phyloP scores from a whole-genome alignment of 1,139 yeast species.

The Nakaseomyces bracarensis region DNA sequence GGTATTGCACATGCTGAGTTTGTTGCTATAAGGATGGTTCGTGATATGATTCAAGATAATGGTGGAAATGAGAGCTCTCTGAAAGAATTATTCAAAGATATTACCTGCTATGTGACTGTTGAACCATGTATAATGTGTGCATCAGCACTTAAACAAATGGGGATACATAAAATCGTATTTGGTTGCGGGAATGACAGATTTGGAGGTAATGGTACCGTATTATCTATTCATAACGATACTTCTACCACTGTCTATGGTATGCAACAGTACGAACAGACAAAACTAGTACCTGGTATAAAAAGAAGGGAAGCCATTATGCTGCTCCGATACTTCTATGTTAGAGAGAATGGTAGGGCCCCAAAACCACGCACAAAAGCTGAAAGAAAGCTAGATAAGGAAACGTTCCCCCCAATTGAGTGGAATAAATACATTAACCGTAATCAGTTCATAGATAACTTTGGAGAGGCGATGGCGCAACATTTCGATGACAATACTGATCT shows the following conservation, averaged over 20 bases:
- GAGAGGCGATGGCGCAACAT: slow-evolving; percentile 34
- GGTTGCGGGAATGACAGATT: slow-evolving; percentile 94
- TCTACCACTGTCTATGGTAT: slow-evolving; percentile 13
- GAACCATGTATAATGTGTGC: slow-evolving; percentile 99
- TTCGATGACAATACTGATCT: slow-evolving; percentile 31
- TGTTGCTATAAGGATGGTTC: slow-evolving; percentile 57
- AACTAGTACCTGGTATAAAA: slow-evolving; percentile 67
- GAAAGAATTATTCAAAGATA: slow-evolving; percentile 37
- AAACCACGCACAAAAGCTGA: slow-evolving; percentile 67
- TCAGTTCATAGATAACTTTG: slow-evolving; percentile 45
- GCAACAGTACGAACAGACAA: slow-evolving; percentile 35
- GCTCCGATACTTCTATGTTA: slow-evolving; percentile 71
- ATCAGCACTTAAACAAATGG: slow-evolving; percentile 74
- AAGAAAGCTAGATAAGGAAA: slow-evolving; percentile 58
- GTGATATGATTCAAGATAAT: slow-evolving; percentile 25
- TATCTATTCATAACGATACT: slow-evolving; percentile 49
- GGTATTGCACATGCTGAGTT: slow-evolving; percentile 94
- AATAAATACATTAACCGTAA: slow-evolving; percentile 38
- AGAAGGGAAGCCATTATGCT: slow-evolving; percentile 77
- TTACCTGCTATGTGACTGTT: slow-evolving; percentile 80
- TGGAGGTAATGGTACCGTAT: slow-evolving; percentile 92
- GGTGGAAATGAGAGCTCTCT: slow-evolving; percentile 13
- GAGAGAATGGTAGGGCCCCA: slow-evolving; percentile 82
- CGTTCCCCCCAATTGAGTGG: slow-evolving; percentile 53
- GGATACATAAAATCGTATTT: slow-evolving; percentile 63